Evolutionary conservation across 2,329 filamentous ascomycete species (phyloP).

Genomic region (Aspergillus novofumigatus): DNA sequence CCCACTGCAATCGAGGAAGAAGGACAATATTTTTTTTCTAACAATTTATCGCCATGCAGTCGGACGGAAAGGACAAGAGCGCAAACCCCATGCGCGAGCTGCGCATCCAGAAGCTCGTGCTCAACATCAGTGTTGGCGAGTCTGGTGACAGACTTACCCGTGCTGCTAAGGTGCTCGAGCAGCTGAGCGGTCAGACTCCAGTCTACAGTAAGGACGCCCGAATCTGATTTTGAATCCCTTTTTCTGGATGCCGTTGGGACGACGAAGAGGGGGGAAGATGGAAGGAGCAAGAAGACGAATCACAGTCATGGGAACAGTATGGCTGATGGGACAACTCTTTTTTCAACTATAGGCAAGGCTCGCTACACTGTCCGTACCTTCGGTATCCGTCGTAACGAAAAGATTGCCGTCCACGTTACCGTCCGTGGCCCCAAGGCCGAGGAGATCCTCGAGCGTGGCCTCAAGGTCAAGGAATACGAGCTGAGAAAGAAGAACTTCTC

Average conservation of each 20-base stretch:
- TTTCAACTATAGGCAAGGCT: constrained; percentile 73
- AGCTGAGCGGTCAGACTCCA: constrained; percentile 98
- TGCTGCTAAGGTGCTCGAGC: constrained; percentile 99
- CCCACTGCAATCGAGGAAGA: constrained; percentile 1
- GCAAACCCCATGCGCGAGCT: constrained; percentile 99
- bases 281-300: background rate
- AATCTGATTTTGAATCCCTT: constrained; percentile 3
- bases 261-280: constrained; percentile 1
- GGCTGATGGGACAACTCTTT: constrained; percentile 19
- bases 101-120: constrained; percentile 98
- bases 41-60: constrained; percentile 43
- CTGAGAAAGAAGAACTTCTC: constrained; percentile 99
- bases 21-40: constrained; percentile 10
- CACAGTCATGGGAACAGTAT: background rate
- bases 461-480: constrained; percentile 99
- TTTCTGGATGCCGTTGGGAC: background rate
- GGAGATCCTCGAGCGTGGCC: constrained; percentile 99
- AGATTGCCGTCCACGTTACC: constrained; percentile 99
- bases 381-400: constrained; percentile 99
- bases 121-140: constrained; percentile 99
- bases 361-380: constrained; percentile 99
- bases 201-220: constrained; percentile 79
- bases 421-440: constrained; percentile 98
- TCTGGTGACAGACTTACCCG: constrained; percentile 99
- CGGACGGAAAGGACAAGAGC: constrained; percentile 72